Percentiles rank a stretch among this genome's conserved stretches.
Conservation (phyloP, 345 rosid genomes). For the Citrus hindsii region DNA sequence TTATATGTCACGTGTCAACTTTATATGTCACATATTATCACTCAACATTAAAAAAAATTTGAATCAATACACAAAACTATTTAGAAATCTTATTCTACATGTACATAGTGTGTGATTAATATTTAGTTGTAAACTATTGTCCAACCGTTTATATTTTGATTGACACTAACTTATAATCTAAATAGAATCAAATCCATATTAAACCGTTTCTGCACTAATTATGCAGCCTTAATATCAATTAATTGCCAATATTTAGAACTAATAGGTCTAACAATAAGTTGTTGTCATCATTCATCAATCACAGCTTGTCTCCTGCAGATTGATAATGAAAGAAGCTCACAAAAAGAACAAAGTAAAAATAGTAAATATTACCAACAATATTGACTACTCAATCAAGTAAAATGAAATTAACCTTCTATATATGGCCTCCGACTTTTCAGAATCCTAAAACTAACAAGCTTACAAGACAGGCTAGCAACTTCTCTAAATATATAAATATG, state of each 20-base stretch:
- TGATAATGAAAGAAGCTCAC: neutral
- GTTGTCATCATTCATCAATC: neutral
- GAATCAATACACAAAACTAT: too few species aligned
- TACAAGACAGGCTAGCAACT: conserved; percentile 9
- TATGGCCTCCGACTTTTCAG: neutral
- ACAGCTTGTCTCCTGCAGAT: neutral
- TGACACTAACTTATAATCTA: too few species aligned
- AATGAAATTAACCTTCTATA: neutral
- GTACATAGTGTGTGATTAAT: neutral
- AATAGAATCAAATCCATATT: neutral
- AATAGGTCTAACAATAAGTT: neutral
- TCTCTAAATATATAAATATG: neutral
- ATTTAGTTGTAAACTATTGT: too few species aligned
- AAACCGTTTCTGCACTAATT: neutral
- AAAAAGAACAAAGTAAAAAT: neutral
- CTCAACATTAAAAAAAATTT: neutral
- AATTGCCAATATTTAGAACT: neutral
- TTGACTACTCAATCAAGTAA: neutral
- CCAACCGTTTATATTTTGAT: too few species aligned
- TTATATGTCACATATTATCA: too few species aligned
- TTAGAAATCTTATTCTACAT: too few species aligned
- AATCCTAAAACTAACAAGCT: conserved; percentile 16
- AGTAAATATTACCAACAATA: neutral
- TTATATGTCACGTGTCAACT: neutral
- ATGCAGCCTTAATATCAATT: neutral